Evolutionary conservation across 2,329 filamentous ascomycete species (phyloP).

Genomic region (Neofusicoccum cordaticola): DNA sequence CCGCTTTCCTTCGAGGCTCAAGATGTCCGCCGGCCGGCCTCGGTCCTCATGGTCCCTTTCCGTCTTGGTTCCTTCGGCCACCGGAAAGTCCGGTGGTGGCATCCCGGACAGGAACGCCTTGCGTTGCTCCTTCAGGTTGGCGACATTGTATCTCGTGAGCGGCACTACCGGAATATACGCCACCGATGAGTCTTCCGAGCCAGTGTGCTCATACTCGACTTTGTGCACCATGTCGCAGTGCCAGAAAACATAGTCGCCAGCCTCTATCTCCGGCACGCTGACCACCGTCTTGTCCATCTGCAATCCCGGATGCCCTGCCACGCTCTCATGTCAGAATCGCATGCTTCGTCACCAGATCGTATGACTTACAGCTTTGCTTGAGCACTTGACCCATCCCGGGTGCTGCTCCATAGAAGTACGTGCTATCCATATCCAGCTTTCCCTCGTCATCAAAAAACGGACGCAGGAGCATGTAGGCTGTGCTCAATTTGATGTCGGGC

Average conservation of each 20-base stretch:
- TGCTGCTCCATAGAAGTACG: constrained; percentile 1
- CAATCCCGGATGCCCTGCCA: constrained; percentile 31
- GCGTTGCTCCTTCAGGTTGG: constrained; percentile 19
- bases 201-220: constrained; percentile 24
- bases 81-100: constrained; percentile 20
- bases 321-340: constrained; percentile 39
- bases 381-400: constrained; percentile 27
- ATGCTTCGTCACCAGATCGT: constrained; percentile 43
- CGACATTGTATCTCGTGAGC: constrained; percentile 23
- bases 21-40: constrained; percentile 21
- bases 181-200: constrained; percentile 24
- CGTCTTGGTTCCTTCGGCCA: neutral
- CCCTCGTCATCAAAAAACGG: constrained; percentile 24
- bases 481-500: constrained; percentile 22
- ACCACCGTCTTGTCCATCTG: constrained; percentile 21
- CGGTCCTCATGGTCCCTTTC: constrained; percentile 19
- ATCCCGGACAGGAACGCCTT: constrained; percentile 18
- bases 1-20: constrained; percentile 20
- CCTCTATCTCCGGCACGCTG: constrained; percentile 23
- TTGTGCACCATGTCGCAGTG: constrained; percentile 27
- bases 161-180: constrained; percentile 25
- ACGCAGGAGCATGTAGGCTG: constrained; percentile 24
- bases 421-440: neutral
- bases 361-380: constrained; percentile 17
- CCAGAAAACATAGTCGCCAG: constrained; percentile 28